phyloP scores from a whole-genome alignment of 2,329 filamentous ascomycete genomes.

The Monilinia fructigena region DNA sequence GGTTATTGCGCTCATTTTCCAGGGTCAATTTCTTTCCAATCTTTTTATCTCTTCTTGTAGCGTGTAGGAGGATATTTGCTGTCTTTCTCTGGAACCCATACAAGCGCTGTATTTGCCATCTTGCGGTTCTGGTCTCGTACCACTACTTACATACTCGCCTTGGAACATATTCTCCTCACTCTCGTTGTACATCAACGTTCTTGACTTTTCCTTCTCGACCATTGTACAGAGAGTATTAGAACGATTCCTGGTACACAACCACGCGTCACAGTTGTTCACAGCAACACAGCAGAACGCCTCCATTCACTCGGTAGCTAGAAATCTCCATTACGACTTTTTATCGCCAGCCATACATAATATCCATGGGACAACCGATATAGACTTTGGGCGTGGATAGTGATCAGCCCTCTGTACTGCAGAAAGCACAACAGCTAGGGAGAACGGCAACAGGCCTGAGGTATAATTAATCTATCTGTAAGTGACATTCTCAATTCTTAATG shows the following conservation, averaged over 20 bases:
- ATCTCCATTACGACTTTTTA: conserved; percentile 19
- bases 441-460: conserved; percentile 35
- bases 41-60: conserved; percentile 29
- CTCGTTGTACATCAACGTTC: conserved; percentile 32
- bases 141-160: conserved; percentile 13
- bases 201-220: conserved; percentile 30
- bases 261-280: conserved; percentile 33
- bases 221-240: conserved; percentile 29
- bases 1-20: conserved; percentile 32
- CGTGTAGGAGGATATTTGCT: conserved; percentile 35
- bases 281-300: conserved; percentile 29
- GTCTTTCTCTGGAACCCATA: conserved; percentile 34
- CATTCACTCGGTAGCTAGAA: conserved; percentile 30
- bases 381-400: conserved; percentile 39
- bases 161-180: conserved; percentile 20
- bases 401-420: conserved; percentile 40
- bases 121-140: conserved; percentile 27
- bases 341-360: conserved; percentile 33
- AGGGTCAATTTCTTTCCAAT: conserved; percentile 37
- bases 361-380: conserved; percentile 39
- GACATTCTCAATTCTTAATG: conserved; percentile 24
- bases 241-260: conserved; percentile 26
- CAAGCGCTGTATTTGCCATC: conserved; percentile 34
- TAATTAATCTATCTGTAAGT: conserved; percentile 35
- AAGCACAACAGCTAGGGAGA: conserved; percentile 36